A percentile compares a stretch with the other conserved stretches of the same genome.
phyloP scores from a whole-genome alignment of 202 grass and related monocot species.

The Elaeis oleifera region DNA sequence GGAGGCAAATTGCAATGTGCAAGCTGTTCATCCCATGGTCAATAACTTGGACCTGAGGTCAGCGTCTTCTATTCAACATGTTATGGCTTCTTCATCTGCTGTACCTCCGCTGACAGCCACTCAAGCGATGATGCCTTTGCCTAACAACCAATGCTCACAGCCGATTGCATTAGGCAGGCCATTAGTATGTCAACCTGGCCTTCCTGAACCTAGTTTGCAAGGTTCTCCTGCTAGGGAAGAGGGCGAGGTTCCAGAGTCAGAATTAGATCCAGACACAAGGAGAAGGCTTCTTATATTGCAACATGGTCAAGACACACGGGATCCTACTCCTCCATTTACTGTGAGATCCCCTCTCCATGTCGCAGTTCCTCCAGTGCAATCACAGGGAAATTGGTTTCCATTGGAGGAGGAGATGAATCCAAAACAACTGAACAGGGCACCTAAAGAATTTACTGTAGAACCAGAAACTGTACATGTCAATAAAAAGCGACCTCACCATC shows the following conservation, averaged over 20 bases:
- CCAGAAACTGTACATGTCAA: constrained; percentile 40
- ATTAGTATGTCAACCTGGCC: constrained; percentile 38
- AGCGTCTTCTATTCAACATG: constrained; percentile 33
- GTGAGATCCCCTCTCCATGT: constrained; percentile 39
- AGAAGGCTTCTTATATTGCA: constrained; percentile 98
- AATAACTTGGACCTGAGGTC: constrained; percentile 31
- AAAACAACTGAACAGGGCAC: constrained; percentile 36
- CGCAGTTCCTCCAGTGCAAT: constrained; percentile 57
- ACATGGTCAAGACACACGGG: constrained; percentile 87
- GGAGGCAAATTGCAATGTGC: constrained; percentile 55
- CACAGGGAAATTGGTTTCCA: constrained; percentile 62
- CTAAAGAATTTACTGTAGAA: constrained; percentile 45
- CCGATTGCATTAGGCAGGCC: constrained; percentile 46
- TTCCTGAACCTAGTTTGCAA: constrained; percentile 52
- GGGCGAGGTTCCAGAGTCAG: constrained; percentile 94
- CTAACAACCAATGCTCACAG: constrained; percentile 34
- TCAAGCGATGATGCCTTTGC: constrained; percentile 28
- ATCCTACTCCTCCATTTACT: constrained; percentile 61
- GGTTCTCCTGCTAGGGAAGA: constrained; percentile 91
- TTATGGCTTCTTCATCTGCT: constrained; percentile 34
- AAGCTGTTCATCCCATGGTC: constrained; percentile 36
- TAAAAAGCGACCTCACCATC: constrained; percentile 34
- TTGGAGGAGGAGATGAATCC: constrained; percentile 45
- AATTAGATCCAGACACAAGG: constrained; percentile 92
- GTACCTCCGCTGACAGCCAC: constrained; percentile 27